These are phyloP conservation scores for Colletotrichum camelliae DNA, from an alignment of 2,329 filamentous ascomycete species.

Conservation along the genomic window DNA sequence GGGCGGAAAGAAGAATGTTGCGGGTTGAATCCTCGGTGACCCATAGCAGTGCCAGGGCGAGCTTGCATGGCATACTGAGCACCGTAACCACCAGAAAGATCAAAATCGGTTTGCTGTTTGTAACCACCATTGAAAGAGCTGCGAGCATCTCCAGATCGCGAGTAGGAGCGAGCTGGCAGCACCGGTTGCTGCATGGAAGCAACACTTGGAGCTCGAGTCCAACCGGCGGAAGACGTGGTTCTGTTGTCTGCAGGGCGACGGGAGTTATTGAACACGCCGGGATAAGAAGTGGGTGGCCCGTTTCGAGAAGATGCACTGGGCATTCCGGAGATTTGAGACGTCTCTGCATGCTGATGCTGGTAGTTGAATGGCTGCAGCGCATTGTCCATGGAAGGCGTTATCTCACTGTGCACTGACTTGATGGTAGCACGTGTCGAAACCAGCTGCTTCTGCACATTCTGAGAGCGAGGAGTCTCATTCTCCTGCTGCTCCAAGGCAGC, in stretches of 20 bases:
- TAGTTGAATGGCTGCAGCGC: constrained; percentile 11
- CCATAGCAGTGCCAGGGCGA: constrained; percentile 18
- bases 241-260: constrained; percentile 1
- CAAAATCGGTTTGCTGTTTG: not conserved
- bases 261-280: not conserved
- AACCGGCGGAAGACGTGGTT: constrained; percentile 15
- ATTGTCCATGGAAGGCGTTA: not conserved
- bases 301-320: not conserved
- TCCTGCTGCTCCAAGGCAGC: constrained; percentile 12
- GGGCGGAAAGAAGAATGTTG: constrained; percentile 32
- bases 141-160: not conserved
- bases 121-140: not conserved
- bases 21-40: not conserved
- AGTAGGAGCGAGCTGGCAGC: not conserved
- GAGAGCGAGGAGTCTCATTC: not conserved
- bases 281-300: not conserved
- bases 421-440: not conserved
- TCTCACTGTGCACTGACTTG: not conserved
- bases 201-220: not conserved
- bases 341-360: not conserved
- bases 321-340: not conserved
- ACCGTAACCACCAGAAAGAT: not conserved
- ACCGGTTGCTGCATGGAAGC: not conserved
- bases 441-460: not conserved
- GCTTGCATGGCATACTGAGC: not conserved